Conservation (phyloP, 2,329 filamentous ascomycete genomes). For the Capronia americana region DNA sequence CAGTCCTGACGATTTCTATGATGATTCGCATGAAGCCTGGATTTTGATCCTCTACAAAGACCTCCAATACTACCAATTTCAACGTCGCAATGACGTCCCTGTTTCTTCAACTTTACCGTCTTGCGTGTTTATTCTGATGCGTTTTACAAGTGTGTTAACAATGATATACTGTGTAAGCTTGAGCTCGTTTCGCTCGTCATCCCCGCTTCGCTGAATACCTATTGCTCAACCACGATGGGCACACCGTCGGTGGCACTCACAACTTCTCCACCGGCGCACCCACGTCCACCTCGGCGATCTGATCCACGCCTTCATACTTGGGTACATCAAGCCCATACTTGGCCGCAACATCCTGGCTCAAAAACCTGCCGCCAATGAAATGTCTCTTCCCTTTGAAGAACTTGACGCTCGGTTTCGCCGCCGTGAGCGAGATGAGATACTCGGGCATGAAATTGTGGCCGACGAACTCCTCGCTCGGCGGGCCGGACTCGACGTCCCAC, state of each 20-base stretch:
- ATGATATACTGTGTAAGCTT: background rate
- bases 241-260: constrained; percentile 15
- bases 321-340: constrained; percentile 89
- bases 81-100: background rate
- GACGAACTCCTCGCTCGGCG: constrained; percentile 71
- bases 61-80: background rate
- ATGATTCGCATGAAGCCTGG: background rate
- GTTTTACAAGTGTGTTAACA: background rate
- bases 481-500: constrained; percentile 90
- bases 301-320: constrained; percentile 82
- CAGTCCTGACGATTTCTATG: background rate
- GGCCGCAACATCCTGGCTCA: constrained; percentile 75
- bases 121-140: background rate
- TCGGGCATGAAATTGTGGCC: constrained; percentile 82
- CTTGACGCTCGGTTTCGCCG: constrained; percentile 87
- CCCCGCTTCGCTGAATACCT: background rate
- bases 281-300: constrained; percentile 73
- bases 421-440: constrained; percentile 85
- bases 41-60: background rate
- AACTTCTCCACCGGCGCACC: constrained; percentile 38
- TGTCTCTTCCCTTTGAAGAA: constrained; percentile 80
- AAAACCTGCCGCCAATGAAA: constrained; percentile 90
- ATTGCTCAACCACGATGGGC: background rate
- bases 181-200: background rate
- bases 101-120: background rate